Percentiles rank a stretch among this genome's conserved stretches.
Conservation (phyloP, 2,329 filamentous ascomycete species). For the Sporothrix schenckii region DNA sequence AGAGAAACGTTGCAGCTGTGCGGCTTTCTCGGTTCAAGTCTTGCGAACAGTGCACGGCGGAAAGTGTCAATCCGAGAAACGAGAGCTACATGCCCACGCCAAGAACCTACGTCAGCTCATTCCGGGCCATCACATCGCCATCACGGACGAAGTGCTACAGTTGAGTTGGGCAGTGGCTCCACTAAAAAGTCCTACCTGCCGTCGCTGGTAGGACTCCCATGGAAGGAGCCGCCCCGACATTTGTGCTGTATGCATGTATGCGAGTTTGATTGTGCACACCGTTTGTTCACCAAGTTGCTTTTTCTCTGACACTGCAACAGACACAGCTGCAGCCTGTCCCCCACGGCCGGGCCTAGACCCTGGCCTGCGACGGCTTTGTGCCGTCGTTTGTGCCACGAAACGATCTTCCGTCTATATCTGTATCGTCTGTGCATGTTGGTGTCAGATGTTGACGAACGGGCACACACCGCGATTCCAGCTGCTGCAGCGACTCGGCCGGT, state of each 20-base stretch:
- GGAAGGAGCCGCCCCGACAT: not conserved
- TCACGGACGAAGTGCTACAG: no score
- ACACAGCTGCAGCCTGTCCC: not conserved
- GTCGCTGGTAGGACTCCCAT: slow-evolving; percentile 26
- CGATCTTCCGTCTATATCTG: not conserved
- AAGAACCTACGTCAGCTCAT: slow-evolving; percentile 15
- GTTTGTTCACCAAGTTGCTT: not conserved
- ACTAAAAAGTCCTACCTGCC: slow-evolving; percentile 34
- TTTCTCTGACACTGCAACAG: no score
- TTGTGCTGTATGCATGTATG: not conserved
- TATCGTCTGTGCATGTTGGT: not conserved
- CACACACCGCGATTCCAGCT: not conserved
- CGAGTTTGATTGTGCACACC: slow-evolving; percentile 8
- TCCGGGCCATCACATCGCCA: not conserved
- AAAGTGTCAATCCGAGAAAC: not conserved
- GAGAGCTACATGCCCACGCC: not conserved
- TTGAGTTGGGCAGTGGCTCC: slow-evolving; percentile 4
- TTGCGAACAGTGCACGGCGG: slow-evolving; percentile 3
- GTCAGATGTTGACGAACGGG: slow-evolving; percentile 18
- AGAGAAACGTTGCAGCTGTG: not conserved
- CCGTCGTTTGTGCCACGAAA: not conserved
- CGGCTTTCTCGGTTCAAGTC: not conserved
- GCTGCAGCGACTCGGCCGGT: slow-evolving; percentile 8
- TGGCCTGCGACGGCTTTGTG: not conserved
- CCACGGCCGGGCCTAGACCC: slow-evolving; percentile 16